Evolutionary conservation across 352 stramenopile genomes (phyloP).

Genomic region (Labyrinthula sp.): DNA sequence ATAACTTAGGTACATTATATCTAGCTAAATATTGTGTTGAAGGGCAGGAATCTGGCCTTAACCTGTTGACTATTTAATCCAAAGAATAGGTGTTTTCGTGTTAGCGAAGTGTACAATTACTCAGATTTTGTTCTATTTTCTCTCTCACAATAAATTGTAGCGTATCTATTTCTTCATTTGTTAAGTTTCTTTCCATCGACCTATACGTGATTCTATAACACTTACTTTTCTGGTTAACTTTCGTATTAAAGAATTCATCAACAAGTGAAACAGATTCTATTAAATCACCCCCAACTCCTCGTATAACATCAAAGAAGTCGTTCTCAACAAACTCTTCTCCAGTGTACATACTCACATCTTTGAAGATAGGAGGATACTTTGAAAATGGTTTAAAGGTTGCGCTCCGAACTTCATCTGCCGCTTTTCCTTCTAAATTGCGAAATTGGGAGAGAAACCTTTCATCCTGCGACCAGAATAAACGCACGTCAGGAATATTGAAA

Average conservation of each 20-base stretch:
- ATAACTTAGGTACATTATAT: too few species aligned
- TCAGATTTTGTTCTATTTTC: slow-evolving; percentile 48
- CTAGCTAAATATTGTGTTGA: too few species aligned
- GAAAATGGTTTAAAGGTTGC: slow-evolving; percentile 81
- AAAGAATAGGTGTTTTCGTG: too few species aligned
- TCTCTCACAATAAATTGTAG: slow-evolving; percentile 69
- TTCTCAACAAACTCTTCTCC: slow-evolving; percentile 67
- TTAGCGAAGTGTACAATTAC: too few species aligned
- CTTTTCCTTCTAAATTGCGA: too few species aligned
- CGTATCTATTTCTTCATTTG: slow-evolving; percentile 91
- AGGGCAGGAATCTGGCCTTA: too few species aligned
- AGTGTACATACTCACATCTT: slow-evolving; percentile 96
- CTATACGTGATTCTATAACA: slow-evolving; percentile 96
- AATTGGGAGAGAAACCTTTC: slow-evolving; percentile 48
- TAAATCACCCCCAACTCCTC: slow-evolving; percentile 81
- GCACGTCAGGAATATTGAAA: slow-evolving; percentile 97
- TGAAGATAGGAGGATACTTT: slow-evolving; percentile 93
- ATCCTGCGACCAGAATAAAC: slow-evolving; percentile 93
- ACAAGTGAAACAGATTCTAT: slow-evolving; percentile 77
- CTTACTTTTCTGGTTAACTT: slow-evolving; percentile 74
- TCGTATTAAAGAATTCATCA: slow-evolving; percentile 88
- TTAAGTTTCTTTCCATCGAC: slow-evolving; percentile 92
- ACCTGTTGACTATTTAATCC: too few species aligned
- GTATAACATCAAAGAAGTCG: slow-evolving; percentile 86
- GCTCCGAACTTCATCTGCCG: background rate